A percentile compares a stretch with the other conserved stretches of the same genome.
Conservation (phyloP, 169 alveolate genomes). For the Cryptosporidium viatorum region DNA sequence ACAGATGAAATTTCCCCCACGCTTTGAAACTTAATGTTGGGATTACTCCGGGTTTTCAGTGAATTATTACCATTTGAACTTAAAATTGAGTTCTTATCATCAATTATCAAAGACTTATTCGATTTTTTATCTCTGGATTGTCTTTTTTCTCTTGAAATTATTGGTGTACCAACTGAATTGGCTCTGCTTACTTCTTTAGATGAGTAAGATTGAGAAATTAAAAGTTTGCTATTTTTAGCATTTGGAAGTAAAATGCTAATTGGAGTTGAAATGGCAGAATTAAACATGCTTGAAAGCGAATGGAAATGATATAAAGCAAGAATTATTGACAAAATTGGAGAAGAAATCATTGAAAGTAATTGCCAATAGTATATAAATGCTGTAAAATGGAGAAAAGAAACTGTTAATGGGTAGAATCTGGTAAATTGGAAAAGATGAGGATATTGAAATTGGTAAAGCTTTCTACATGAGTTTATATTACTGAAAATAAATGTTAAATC, state of each 20-base stretch:
- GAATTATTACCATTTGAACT: not conserved
- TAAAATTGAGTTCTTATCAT: not conserved
- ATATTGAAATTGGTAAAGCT: constrained; percentile 52
- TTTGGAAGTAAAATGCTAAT: constrained; percentile 47
- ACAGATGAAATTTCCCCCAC: not conserved
- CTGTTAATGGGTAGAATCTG: constrained; percentile 43
- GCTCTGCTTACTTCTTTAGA: constrained; percentile 32
- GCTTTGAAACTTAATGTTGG: not conserved
- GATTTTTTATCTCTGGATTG: not conserved
- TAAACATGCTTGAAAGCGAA: constrained; percentile 20
- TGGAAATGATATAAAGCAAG: constrained; percentile 51
- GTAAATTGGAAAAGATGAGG: constrained; percentile 61
- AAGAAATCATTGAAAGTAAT: constrained; percentile 42
- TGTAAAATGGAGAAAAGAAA: constrained; percentile 15
- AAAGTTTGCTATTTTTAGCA: constrained; percentile 49
- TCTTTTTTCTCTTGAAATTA: not conserved
- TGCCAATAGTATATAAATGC: constrained; percentile 67
- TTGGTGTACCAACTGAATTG: constrained; percentile 12
- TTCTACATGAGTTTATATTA: constrained; percentile 13
- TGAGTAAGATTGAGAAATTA: constrained; percentile 47
- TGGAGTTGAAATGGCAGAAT: constrained; percentile 50
- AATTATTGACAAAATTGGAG: constrained; percentile 28
- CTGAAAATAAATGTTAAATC: not conserved
- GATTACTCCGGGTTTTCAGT: not conserved
- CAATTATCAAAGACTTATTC: not conserved